phyloP scores from a whole-genome alignment of 257 asterid species.

The Primulina huaijiensis region DNA sequence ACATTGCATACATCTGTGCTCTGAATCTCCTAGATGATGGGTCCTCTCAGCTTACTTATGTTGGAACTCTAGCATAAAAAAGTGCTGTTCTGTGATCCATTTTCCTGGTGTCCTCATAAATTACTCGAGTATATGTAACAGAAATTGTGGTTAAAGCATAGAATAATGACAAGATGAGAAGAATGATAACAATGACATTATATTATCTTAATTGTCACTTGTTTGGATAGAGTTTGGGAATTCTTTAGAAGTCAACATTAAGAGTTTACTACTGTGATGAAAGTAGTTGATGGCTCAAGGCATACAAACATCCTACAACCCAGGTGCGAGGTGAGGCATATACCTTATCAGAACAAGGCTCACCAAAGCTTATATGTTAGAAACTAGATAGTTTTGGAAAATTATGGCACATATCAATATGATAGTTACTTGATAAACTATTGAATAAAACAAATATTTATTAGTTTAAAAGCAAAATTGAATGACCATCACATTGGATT shows the following conservation, averaged over 20 bases:
- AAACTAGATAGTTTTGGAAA: neutral
- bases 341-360: neutral
- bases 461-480: neutral
- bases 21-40: neutral
- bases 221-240: conserved; percentile 7
- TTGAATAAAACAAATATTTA: too few species aligned
- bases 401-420: neutral
- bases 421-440: neutral
- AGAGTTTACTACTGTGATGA: neutral
- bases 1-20: conserved; percentile 10
- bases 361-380: neutral
- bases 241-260: neutral
- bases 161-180: conserved; percentile 4
- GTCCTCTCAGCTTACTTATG: neutral
- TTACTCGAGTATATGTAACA: neutral
- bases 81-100: neutral
- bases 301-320: neutral
- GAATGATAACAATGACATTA: conserved; percentile 2
- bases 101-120: conserved; percentile 6
- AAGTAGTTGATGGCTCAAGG: neutral
- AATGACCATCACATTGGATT: neutral
- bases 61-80: neutral
- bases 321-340: neutral
- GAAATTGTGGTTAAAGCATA: neutral
- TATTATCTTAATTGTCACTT: conserved; percentile 16